phyloP scores from a whole-genome alignment of 148 eudicot species.

The Polygonum maritimum region DNA sequence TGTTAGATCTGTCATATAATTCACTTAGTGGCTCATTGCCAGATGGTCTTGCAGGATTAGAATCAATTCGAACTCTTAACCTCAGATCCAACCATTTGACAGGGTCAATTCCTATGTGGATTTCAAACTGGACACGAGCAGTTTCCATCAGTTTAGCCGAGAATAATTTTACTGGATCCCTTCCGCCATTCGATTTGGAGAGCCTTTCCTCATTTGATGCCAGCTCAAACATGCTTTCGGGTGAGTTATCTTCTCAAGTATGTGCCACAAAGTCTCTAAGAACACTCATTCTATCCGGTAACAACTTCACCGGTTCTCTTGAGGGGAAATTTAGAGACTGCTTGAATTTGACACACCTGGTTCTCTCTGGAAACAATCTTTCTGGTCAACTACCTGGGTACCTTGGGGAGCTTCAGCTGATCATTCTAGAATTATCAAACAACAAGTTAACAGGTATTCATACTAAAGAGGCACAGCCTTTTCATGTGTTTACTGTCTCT shows the following conservation, averaged over 20 bases:
- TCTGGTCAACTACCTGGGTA: slow-evolving; percentile 71
- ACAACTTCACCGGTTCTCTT: slow-evolving; percentile 66
- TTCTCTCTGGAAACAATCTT: slow-evolving; percentile 59
- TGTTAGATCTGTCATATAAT: slow-evolving; percentile 55
- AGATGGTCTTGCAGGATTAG: slow-evolving; percentile 49
- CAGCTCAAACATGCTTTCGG: slow-evolving; percentile 59
- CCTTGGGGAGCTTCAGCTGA: slow-evolving; percentile 58
- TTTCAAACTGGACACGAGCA: slow-evolving; percentile 64
- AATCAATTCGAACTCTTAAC: slow-evolving; percentile 43
- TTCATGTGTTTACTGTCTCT: no score
- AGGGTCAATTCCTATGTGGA: slow-evolving; percentile 64
- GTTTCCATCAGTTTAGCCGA: slow-evolving; percentile 40
- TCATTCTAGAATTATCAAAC: slow-evolving; percentile 54
- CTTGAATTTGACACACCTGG: slow-evolving; percentile 35
- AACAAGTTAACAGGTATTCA: slow-evolving; percentile 31
- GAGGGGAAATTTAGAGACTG: slow-evolving; percentile 49
- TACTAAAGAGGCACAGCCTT: no score
- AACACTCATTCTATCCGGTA: slow-evolving; percentile 40
- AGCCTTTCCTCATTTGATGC: slow-evolving; percentile 39
- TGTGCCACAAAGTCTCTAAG: slow-evolving; percentile 40
- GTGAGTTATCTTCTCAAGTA: slow-evolving; percentile 49
- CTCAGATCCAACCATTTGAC: slow-evolving; percentile 52
- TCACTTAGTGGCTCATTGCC: slow-evolving; percentile 66
- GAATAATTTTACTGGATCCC: slow-evolving; percentile 48
- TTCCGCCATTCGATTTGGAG: slow-evolving; percentile 57